These are phyloP conservation scores for Tetrahymena borealis DNA, from an alignment of 73 alveolate species.

Conservation along the genomic window DNA sequence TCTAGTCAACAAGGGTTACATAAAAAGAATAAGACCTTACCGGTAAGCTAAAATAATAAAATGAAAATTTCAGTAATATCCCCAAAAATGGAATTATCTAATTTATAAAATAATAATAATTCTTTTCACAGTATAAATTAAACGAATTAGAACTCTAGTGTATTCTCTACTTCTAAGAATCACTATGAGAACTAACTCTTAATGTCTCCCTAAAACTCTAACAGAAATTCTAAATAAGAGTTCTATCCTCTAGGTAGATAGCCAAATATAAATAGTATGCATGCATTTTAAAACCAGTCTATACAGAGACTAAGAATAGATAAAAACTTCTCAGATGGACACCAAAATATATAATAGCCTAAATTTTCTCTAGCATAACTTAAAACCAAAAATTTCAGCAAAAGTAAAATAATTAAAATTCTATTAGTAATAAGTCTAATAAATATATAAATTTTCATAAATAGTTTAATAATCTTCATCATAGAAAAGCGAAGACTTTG, in stretches of 20 bases:
- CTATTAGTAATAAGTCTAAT: neutral
- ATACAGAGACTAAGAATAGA: too few species aligned
- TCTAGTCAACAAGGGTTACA: too few species aligned
- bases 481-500: neutral
- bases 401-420: neutral
- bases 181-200: neutral
- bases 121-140: neutral
- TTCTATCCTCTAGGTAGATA: neutral
- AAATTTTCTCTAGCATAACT: neutral
- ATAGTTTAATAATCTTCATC: neutral
- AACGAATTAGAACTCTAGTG: neutral
- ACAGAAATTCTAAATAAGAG: neutral
- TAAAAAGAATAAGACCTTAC: too few species aligned
- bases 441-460: neutral
- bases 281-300: neutral
- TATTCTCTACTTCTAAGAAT: neutral
- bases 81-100: too few species aligned
- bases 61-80: too few species aligned
- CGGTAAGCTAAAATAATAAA: too few species aligned
- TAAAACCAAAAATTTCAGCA: neutral
- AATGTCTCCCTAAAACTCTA: neutral
- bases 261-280: neutral
- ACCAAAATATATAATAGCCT: too few species aligned
- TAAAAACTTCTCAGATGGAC: too few species aligned
- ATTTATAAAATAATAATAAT: too few species aligned